Percentiles rank a stretch among this genome's conserved stretches.
These are phyloP conservation scores for Hymenoscyphus fraxineus DNA, from an alignment of 2,329 filamentous ascomycete species.

Conservation along the genomic window DNA sequence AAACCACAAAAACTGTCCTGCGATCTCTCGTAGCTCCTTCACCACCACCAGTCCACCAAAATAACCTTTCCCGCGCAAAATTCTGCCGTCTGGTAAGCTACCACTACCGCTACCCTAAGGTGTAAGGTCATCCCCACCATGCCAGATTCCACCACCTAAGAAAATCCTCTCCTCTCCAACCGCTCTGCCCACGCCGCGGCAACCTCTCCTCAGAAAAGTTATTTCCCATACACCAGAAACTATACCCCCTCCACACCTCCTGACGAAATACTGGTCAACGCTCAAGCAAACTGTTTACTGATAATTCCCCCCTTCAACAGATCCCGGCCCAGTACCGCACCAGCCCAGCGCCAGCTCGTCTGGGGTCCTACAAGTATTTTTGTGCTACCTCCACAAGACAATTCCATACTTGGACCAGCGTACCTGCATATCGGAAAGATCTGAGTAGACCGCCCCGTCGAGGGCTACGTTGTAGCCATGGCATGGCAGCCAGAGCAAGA, in stretches of 20 bases:
- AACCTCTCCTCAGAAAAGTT: not conserved
- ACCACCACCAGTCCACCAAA: not conserved
- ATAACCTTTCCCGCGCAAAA: not conserved
- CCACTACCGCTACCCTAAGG: too few species aligned
- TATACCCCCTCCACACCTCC: not conserved
- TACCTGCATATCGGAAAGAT: conserved; percentile 32
- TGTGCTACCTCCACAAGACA: conserved; percentile 30
- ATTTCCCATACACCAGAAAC: too few species aligned
- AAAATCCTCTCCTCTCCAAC: not conserved
- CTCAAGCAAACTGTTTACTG: conserved; percentile 14
- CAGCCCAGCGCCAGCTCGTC: conserved; percentile 14
- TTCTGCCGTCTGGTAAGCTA: not conserved
- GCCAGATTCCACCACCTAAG: not conserved
- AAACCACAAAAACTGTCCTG: not conserved
- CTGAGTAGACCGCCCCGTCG: conserved; percentile 20
- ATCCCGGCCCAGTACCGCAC: conserved; percentile 22
- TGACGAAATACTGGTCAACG: not conserved
- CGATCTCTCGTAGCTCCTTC: not conserved
- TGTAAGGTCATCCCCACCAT: not conserved
- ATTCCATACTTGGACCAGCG: conserved; percentile 23
- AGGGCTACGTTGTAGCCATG: conserved; percentile 50
- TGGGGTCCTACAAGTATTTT: conserved; percentile 34
- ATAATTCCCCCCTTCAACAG: conserved; percentile 20
- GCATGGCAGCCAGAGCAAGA: conserved; percentile 88
- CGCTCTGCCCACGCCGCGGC: not conserved